Evolutionary conservation across 495 filamentous ascomycete genomes (phyloP).

Genomic region (Lasiosphaeria miniovina): DNA sequence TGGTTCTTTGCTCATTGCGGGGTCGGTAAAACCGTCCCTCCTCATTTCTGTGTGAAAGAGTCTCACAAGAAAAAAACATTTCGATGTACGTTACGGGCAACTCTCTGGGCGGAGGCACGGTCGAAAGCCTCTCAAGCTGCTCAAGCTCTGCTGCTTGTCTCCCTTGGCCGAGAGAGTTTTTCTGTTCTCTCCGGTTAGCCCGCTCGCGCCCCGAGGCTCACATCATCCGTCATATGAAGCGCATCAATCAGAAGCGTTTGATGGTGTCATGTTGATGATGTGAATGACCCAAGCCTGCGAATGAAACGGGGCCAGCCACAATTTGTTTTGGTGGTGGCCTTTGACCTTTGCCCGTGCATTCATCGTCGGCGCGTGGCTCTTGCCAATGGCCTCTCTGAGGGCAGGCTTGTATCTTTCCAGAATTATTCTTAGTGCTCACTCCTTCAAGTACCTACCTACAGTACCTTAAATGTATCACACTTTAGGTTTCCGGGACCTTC

Average conservation of each 20-base stretch:
- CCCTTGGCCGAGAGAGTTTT: no score
- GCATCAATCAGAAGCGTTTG: neutral
- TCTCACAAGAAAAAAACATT: no score
- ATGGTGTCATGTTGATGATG: slow-evolving; percentile 12
- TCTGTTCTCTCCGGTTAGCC: no score
- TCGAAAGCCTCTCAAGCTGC: no score
- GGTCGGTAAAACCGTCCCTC: neutral
- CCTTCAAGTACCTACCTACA: no score
- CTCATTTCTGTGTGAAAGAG: neutral
- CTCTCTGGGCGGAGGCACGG: no score
- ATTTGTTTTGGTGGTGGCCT: neutral
- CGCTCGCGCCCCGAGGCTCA: no score
- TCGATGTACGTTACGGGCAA: no score
- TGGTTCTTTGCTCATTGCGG: neutral
- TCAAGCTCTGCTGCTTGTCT: no score
- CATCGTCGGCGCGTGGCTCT: no score
- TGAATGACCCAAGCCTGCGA: neutral
- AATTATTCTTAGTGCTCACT: slow-evolving; percentile 19
- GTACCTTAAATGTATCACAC: neutral
- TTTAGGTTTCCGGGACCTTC: neutral
- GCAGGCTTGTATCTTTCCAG: slow-evolving; percentile 12
- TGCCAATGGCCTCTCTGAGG: neutral
- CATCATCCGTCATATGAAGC: no score
- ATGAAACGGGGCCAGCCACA: slow-evolving; percentile 9
- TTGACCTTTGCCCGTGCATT: neutral